Conservation (phyloP, 2,329 filamentous ascomycete species). For the Cadophora gregata region DNA sequence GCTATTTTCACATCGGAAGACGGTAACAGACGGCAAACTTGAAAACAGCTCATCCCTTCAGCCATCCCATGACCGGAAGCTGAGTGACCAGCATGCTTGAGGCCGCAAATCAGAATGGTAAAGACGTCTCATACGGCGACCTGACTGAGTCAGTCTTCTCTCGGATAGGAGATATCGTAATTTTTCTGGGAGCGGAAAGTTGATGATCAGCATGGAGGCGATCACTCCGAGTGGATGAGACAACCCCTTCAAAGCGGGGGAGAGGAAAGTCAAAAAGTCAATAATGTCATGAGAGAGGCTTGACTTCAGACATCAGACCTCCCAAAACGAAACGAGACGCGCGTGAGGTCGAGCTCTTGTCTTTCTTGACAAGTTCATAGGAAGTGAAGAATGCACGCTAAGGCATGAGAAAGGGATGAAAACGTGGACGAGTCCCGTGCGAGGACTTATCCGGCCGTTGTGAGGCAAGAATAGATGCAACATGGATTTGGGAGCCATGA, state of each 20-base stretch:
- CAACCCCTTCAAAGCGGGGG: background rate
- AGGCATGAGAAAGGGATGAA: constrained; percentile 13
- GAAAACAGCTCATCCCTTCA: background rate
- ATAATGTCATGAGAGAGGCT: background rate
- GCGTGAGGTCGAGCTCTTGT: constrained; percentile 16
- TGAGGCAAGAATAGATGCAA: background rate
- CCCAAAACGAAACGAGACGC: background rate
- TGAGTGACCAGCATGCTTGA: background rate
- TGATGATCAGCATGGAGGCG: constrained; percentile 1
- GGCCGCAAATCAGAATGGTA: background rate
- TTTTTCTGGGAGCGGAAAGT: background rate
- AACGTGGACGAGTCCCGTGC: constrained; percentile 8
- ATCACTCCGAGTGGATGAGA: background rate
- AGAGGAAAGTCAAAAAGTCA: background rate
- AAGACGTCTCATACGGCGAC: background rate
- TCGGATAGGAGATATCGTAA: background rate
- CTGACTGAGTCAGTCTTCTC: background rate
- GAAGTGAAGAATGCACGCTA: background rate
- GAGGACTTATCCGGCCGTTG: background rate
- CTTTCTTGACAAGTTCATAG: background rate
- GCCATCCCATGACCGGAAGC: background rate
- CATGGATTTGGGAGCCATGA: background rate
- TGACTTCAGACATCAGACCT: background rate
- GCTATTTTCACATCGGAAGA: constrained; percentile 6
- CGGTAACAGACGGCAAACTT: background rate